Evolutionary conservation across 225 moss, liverwort and hornwort species (phyloP).

Genomic region (Polytrichum formosum): DNA sequence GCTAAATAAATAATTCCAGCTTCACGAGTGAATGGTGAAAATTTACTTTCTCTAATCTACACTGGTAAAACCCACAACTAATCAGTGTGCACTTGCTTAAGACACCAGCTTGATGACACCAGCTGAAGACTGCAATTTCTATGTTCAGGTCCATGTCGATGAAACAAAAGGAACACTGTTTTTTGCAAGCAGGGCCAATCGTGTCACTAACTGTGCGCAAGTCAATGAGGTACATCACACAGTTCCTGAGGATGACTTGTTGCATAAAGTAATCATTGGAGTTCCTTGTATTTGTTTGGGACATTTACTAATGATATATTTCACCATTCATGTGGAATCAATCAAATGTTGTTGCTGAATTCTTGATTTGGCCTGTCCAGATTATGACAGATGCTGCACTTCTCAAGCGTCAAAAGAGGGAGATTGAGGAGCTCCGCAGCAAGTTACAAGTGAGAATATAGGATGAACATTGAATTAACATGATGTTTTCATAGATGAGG

Average conservation of each 20-base stretch:
- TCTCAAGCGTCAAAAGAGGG: slow-evolving; percentile 95
- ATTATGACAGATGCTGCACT: slow-evolving; percentile 96
- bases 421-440: slow-evolving; percentile 81
- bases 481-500: too few species aligned
- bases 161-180: slow-evolving; percentile 88
- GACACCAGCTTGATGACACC: background rate
- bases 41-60: too few species aligned
- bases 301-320: too few species aligned
- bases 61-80: too few species aligned
- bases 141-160: slow-evolving; percentile 84
- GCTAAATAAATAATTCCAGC: too few species aligned
- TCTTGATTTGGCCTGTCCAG: slow-evolving; percentile 28
- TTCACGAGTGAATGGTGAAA: too few species aligned
- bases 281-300: too few species aligned
- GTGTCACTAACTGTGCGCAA: slow-evolving; percentile 97
- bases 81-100: background rate
- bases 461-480: too few species aligned
- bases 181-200: slow-evolving; percentile 93
- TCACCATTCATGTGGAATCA: too few species aligned
- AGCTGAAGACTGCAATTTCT: slow-evolving; percentile 2
- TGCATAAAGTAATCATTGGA: too few species aligned
- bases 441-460: slow-evolving; percentile 66
- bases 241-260: too few species aligned
- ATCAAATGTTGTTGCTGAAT: background rate
- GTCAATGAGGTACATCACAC: slow-evolving; percentile 79